Base-by-base conservation (phyloP, 2,329 filamentous ascomycete genomes). In the Aspergillus arachidicola region DNA sequence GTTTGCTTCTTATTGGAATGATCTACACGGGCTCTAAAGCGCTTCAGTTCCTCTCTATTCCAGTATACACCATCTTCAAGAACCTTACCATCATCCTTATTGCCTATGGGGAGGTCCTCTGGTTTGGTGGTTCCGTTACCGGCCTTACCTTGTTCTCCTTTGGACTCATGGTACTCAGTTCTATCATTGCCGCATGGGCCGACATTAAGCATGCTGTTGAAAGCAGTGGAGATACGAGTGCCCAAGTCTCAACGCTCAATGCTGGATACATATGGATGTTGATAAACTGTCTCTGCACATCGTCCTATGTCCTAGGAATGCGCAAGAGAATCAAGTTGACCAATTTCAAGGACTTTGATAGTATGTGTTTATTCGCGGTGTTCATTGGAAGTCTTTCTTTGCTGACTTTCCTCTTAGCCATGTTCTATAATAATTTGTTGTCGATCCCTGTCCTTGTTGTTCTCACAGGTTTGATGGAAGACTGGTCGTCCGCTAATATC, bases 11-110 rank as follows among this genome's bases (percentile, higher is more conserved):
- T 68, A 95, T 98, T 75, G 94, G 93, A 77, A 99, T 98, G 95
- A 98, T 99, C 80, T 99, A 98, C 82, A 98, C 95, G 60, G 90
- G 93, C 74, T 95, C 92, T 74, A 97, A 97, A 83, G 93, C 95
- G 23, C 88, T 99, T 53, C 93, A 97, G 81, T 98, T 90, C 81
- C 91, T 99, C 65, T 97, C 94, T 36, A 96, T 99, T 61, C 95
- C 95, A 28, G 95, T 99, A 30, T 99, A 99, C 82, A 99, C 95
- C 61, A 99, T 99, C 78, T 99, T 99, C 87, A 99, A 99, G 87
- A 99, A 99, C 83, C 81, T 99, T 83, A 98, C 95, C 65, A 99
- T 96, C 79, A 98, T 99, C 73, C 89, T 98, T 68, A 99, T 98
- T 74, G 95, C 95, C 61, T 99, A 99, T 71, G 95, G 95, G 71